Evolutionary conservation across 1,284 basidiomycete species (phyloP).

Genomic region (Mycosarcoma mackinlayi): DNA sequence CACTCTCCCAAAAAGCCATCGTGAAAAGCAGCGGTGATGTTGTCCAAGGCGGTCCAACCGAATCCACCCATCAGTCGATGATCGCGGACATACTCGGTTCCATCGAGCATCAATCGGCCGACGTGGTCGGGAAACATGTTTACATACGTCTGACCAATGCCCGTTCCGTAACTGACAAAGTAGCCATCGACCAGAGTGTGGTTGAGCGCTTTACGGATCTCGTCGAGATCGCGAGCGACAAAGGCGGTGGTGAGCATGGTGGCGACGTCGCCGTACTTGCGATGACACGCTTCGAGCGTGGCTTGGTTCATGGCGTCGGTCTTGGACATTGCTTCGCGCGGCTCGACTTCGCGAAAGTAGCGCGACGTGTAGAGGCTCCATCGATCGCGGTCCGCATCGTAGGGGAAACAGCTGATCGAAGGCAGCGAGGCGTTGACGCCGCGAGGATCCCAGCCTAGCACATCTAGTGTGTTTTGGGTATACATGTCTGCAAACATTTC

Average conservation of each 20-base stretch:
- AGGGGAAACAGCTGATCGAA: slow-evolving; percentile 37
- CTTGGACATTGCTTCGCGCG: slow-evolving; percentile 5
- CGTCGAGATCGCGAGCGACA: slow-evolving; percentile 40
- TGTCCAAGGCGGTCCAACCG: slow-evolving; percentile 37
- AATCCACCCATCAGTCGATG: slow-evolving; percentile 30
- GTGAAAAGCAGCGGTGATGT: slow-evolving; percentile 39
- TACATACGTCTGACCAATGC: slow-evolving; percentile 40
- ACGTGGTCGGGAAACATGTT: slow-evolving; percentile 44
- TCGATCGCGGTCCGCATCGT: slow-evolving; percentile 49
- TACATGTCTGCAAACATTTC: slow-evolving; percentile 10
- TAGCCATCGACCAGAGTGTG: slow-evolving; percentile 29
- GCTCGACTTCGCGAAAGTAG: slow-evolving; percentile 10
- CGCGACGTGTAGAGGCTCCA: slow-evolving; percentile 14
- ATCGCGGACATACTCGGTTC: slow-evolving; percentile 42
- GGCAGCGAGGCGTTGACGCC: slow-evolving; percentile 39
- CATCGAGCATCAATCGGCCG: slow-evolving; percentile 38
- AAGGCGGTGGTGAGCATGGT: slow-evolving; percentile 41
- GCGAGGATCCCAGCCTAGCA: slow-evolving; percentile 45
- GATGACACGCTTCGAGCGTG: slow-evolving; percentile 22
- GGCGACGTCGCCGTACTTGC: slow-evolving; percentile 26
- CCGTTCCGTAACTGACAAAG: slow-evolving; percentile 48
- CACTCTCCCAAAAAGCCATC: slow-evolving; percentile 51
- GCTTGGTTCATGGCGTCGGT: slow-evolving; percentile 32
- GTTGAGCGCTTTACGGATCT: slow-evolving; percentile 35
- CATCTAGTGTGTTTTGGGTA: slow-evolving; percentile 28